These are phyloP conservation scores for Chytriomyces sp. DNA, from an alignment of 192 early-diverging fungal genomes.

Conservation along the genomic window DNA sequence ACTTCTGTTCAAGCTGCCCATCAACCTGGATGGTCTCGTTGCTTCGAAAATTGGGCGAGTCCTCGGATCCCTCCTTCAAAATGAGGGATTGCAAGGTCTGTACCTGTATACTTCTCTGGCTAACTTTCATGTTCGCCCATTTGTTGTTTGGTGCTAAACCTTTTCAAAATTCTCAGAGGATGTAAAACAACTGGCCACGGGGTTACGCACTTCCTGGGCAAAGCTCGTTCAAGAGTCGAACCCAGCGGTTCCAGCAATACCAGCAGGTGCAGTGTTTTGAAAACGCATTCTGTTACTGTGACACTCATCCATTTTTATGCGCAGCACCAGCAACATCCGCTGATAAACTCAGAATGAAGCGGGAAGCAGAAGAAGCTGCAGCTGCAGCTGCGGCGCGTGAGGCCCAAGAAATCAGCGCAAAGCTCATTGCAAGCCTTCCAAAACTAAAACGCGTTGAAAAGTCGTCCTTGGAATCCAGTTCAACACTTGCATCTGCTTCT, in stretches of 20 bases:
- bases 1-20: conserved; percentile 16
- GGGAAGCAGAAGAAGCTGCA: conserved; percentile 15
- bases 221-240: background rate
- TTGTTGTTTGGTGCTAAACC: too few relatives aligned
- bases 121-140: background rate
- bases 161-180: background rate
- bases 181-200: background rate
- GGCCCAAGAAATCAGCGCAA: background rate
- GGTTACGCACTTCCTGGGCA: background rate
- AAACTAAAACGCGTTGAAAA: background rate
- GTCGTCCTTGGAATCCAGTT: too few relatives aligned
- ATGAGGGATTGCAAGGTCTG: background rate
- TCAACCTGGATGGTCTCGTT: conserved; percentile 10
- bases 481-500: background rate
- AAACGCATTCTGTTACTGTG: too few relatives aligned
- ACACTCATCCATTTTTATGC: too few relatives aligned
- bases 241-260: background rate
- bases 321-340: background rate
- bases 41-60: conserved; percentile 8
- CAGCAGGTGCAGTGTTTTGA: too few relatives aligned
- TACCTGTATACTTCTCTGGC: background rate
- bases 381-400: background rate
- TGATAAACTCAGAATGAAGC: conserved; percentile 2
- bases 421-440: background rate
- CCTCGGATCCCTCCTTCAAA: background rate